Evolutionary conservation across 2,329 filamentous ascomycete species (phyloP), one percentile per base, ranked within the genome.

Genomic region (Conoideocrella luteorostrata): DNA sequence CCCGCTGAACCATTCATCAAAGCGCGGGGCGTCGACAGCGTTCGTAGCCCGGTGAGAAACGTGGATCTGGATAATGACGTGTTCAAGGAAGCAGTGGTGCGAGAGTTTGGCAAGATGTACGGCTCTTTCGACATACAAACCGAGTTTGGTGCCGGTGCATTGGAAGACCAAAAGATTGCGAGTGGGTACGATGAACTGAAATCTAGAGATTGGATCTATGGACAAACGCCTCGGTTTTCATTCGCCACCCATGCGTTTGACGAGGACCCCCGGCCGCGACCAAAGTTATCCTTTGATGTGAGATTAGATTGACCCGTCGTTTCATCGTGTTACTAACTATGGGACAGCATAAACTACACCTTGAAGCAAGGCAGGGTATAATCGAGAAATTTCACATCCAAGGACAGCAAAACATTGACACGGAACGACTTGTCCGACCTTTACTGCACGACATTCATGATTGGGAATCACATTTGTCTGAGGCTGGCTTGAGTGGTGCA

Each of bases 1-100:
- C 88, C 89, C 0, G 87, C 85, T 0, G 83, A 82, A 52, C 72
- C 74, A 0, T 90, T 79, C 58, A 83, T 97, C 56, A 80, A 80
- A 49, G 87, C 88, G 0, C 82, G 85, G 47, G 93, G 93, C 0
- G 90, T 96, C 1, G 88, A 93, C 55, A 97, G 91, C 60, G 89
- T 97, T 34, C 82, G 87, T 49, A 95, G 88, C 38, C 80, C 82
- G 0, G 84, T 97, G 10, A 75, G 78, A 7, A 98, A 97, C 64
- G 80, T 95, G 2, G 77, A 79, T 3, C 61, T 88, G 1, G 67
- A 59, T 7, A 60, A 53, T 13, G 56, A 46, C 1, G 64, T 58
- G 12, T 80, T 80, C 46, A 68, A 75, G 42, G 62, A 64, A 2
- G 78, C 75, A 10, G 80, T 88, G 2, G 67, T 80, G 21, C 63